Evolutionary conservation across 768 basidiomycete genomes (phyloP), one percentile per base, ranked within the genome.

Genomic region (Brasilioporus rufonigricans): DNA sequence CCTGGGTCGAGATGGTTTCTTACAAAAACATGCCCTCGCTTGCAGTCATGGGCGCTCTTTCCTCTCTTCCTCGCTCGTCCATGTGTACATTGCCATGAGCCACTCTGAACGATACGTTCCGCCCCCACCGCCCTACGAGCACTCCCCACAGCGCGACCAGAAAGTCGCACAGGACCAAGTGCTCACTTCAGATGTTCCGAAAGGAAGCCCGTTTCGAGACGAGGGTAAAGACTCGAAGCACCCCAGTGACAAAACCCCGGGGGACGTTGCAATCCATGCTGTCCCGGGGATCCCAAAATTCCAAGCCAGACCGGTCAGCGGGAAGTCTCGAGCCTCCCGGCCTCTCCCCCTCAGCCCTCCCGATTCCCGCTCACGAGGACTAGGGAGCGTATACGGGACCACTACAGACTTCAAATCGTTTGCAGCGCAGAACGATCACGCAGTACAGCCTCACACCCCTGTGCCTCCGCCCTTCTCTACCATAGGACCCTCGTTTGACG

Each of bases 91-190:
- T 1, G 43, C 19, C 54, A 71, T 73, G 70, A 61, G 43, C 55
- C 51, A 45, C 43, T 23, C 40, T 6, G 53, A 71, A 14, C 53
- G 26, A 21, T 68, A 62, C 44, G 47, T 64, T 4, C 74, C 71
- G 1, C 71, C 70, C 3, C 78, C 77, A 1, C 77, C 77, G 1
- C 67, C 77, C 1, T 79, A 79, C 65, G 70, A 77, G 47, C 56
- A 64, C 50, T 71, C 73, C 11, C 62, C 74, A 21, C 64, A 71
- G 39, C 81, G 78, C 44, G 82, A 87, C 65, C 77, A 72, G 45
- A 87, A 85, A 68, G 70, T 79, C 39, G 64, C 75, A 45, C 44
- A 57, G 21, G 21, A 48, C 2, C 65, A 62, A 33, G 44, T 32
- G 6, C 54, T 55, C 32, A 29, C 35, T 3, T 51, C 41, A 8